Percentiles rank a stretch among this genome's conserved stretches.
These are phyloP conservation scores for Ceratobasidium sp. DNA, from an alignment of 1,284 basidiomycete species.

Conservation along the genomic window DNA sequence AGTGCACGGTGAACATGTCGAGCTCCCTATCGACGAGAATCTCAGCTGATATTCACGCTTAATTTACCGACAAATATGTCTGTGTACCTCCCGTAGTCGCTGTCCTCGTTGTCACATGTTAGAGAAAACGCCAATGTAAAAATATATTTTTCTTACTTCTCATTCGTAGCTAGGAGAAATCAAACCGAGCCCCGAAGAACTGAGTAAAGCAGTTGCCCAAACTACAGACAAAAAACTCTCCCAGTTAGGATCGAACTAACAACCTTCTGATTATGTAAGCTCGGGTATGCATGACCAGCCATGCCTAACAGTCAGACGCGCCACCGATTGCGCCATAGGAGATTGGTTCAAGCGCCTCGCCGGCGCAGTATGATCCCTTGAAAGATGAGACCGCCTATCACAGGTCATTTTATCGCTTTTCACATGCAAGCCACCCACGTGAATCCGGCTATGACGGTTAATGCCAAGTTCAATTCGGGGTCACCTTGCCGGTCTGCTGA, in stretches of 20 bases:
- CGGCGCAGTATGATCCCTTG: too few species aligned
- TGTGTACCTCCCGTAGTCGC: too few species aligned
- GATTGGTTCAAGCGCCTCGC: not conserved
- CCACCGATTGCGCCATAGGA: conserved; percentile 40
- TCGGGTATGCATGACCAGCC: not conserved
- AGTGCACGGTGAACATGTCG: too few species aligned
- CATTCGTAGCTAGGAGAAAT: too few species aligned
- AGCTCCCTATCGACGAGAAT: too few species aligned
- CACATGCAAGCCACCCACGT: not conserved
- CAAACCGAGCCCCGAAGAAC: too few species aligned
- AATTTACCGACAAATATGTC: too few species aligned
- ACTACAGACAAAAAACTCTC: conserved; percentile 12
- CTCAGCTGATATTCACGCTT: too few species aligned
- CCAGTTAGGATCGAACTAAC: conserved; percentile 39
- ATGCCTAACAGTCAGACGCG: conserved; percentile 42
- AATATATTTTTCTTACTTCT: too few species aligned
- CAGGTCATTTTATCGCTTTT: not conserved
- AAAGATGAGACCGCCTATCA: conserved; percentile 19
- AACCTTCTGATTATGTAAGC: conserved; percentile 33
- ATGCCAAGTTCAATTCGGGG: conserved; percentile 20
- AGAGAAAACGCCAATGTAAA: too few species aligned
- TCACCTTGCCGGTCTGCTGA: conserved; percentile 24
- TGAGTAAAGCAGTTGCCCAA: too few species aligned
- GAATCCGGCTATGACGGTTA: conserved; percentile 28
- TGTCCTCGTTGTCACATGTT: too few species aligned